Base-by-base conservation (phyloP, 208 protist species). In the Leishmania amazonensis region DNA sequence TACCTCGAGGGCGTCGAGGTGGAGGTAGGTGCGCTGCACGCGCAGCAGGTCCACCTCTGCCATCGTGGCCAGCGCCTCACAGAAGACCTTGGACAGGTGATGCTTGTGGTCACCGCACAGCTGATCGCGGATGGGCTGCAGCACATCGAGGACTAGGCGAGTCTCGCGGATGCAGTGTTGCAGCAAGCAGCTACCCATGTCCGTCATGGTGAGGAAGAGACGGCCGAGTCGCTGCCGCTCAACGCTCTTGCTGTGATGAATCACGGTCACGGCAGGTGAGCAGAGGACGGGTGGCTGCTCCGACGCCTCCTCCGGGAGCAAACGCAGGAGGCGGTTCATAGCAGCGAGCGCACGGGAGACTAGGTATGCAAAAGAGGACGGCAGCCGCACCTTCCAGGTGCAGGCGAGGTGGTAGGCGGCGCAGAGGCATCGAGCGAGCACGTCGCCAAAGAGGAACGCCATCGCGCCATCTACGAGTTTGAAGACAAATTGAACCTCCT, bases 1-100 rank as follows among this genome's bases (percentile, higher is more conserved):
- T 6, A 95, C 83, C 79, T 96, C 93, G 7, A 96, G 75, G n/a
- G 92, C 88, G 79, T 96, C 93, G 58, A 95, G 51, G 62, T 93
- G 73, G 42, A 94, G 87, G 47, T 95, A 86, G n/a, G 71, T 78
- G 47, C 64, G 54, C 81, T 88, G 87, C 62, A 83, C 74, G 73
- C 80, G 81, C 24, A 76, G 70, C 38, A 80, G 57, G 83, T 72
- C 77, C 21, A 88, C 80, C 76, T 87, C 80, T 4, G 80, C 81
- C 38, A 84, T 79, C 0, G 77, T 71, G 3, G 85, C 87, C 11
- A 90, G 81, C 28, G 93, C 85, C 60, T 94, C 88, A 75, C 91
- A 95, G 77, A 96, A 91, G 19, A 84, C 80, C 75, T 87, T 84
- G 58, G 89, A 88, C 1, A 94, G 81, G 7, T 76, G 58, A 31